phyloP scores from a whole-genome alignment of 2,329 filamentous ascomycete species.

The Talaromyces funiculosus region DNA sequence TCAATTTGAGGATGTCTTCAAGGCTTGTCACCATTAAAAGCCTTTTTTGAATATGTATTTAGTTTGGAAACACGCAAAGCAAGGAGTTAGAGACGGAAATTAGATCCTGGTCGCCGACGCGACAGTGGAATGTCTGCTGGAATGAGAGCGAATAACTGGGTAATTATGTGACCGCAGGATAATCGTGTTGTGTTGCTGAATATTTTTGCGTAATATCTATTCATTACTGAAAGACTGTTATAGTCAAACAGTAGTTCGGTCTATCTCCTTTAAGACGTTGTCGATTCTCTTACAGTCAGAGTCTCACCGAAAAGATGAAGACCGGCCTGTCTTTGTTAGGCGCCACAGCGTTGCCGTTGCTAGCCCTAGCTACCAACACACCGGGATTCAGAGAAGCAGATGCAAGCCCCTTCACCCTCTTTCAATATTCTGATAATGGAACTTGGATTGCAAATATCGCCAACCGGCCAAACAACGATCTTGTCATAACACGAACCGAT shows the following conservation, averaged over 20 bases:
- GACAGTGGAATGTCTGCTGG: slow-evolving; percentile 4
- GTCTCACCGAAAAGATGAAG: not conserved
- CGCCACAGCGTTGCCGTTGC: not conserved
- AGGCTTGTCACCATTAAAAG: slow-evolving; percentile 8
- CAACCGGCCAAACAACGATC: slow-evolving; percentile 26
- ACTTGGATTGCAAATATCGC: slow-evolving; percentile 33
- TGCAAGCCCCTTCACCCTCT: slow-evolving; percentile 12
- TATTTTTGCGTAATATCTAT: not conserved
- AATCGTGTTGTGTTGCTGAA: not conserved
- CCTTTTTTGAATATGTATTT: not conserved
- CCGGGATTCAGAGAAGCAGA: slow-evolving; percentile 1
- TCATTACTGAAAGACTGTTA: no score
- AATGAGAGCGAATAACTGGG: slow-evolving; percentile 1
- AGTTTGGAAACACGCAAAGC: not conserved
- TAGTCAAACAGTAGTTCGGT: not conserved
- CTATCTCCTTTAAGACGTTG: not conserved
- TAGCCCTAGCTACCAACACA: slow-evolving; percentile 11
- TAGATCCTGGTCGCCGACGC: not conserved
- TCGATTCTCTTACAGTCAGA: not conserved
- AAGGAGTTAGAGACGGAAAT: not conserved
- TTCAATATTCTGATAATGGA: slow-evolving; percentile 22
- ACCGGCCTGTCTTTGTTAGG: not conserved
- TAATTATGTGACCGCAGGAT: not conserved
- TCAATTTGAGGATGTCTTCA: slow-evolving; percentile 54
- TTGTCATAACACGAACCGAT: slow-evolving; percentile 25